These are phyloP conservation scores for Cryphonectria naterciae DNA, from an alignment of 2,329 filamentous ascomycete genomes.

Conservation along the genomic window DNA sequence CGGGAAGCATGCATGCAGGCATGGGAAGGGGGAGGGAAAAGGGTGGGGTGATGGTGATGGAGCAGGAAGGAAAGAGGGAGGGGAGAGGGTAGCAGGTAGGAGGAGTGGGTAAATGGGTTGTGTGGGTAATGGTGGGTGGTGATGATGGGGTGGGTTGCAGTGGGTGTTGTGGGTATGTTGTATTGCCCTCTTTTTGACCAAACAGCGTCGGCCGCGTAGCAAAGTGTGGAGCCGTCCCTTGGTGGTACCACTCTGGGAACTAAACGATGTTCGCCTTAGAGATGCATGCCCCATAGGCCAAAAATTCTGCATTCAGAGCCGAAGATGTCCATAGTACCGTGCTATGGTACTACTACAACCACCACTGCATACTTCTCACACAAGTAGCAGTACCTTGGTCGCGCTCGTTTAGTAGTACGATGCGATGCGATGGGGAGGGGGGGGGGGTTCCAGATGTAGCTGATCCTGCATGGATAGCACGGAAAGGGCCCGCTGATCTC, in stretches of 20 bases:
- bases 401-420: background rate
- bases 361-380: background rate
- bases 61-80: background rate
- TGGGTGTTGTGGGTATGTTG: background rate
- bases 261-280: slow-evolving; percentile 14
- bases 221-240: slow-evolving; percentile 10
- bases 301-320: background rate
- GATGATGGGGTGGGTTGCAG: background rate
- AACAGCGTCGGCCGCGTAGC: slow-evolving; percentile 27
- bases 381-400: background rate
- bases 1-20: background rate
- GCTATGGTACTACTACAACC: background rate
- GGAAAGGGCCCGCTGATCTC: slow-evolving; percentile 11
- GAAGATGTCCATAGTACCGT: slow-evolving; percentile 7
- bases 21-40: background rate
- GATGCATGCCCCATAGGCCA: background rate
- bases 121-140: background rate
- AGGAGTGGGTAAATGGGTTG: background rate
- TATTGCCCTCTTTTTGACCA: slow-evolving; percentile 16
- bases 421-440: slow-evolving; percentile 14
- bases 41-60: background rate
- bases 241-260: slow-evolving; percentile 13
- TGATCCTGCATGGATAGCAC: slow-evolving; percentile 6
- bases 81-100: too few relatives aligned
- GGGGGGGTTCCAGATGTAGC: background rate